Base-by-base conservation (phyloP, 2,329 filamentous ascomycete species). In the Ophiocordyceps unilateralis region DNA sequence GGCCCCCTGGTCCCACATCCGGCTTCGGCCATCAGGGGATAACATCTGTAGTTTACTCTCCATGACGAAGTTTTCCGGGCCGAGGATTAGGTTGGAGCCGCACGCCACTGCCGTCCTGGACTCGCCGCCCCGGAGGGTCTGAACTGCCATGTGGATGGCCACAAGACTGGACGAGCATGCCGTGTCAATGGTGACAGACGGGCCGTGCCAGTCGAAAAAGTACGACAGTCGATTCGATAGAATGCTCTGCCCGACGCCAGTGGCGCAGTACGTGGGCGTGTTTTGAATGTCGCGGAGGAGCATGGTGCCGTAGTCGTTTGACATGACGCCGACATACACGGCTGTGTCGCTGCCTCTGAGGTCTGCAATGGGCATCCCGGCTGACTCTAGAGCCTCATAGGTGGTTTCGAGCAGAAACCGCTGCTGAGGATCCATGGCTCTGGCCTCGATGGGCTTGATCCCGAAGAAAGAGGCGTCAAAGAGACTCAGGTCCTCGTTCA, bases 111-210 rank as follows among this genome's bases (percentile, higher is more conserved):
- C 55, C 51, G 59, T 26, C 65, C 19, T 20, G 17, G 40, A 24
- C 34, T 42, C 60, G 4, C 65, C 60, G 5, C 22, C 15, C 10
- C 48, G 41, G 10, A 52, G 23, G 3, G 17, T 21, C 40, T 50
- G 19, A 23, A 47, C 34, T 62, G 69, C 40, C 12, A 65, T 56
- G 45, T 72, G 65, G 0, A 72, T 50, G 0, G 66, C 67, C 1
- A 66, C 59, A 1, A 72, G 51, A 39, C 60, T 64, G 17, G 62
- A 61, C 0, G 67, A 70, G 46, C 70, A 74, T 0, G 65, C 70
- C 0, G 70, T 72, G 44, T 72, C 67, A 2, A 72, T 55, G 1
- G 67, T 69, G 50, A 70, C 55, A 12, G 62, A 66, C 0, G 68
- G 63, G 0, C 69, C 68, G 7, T 49, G 49, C 41, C 69, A 60